Evolutionary conservation across 306 rosid species (phyloP).

Genomic region (Hippophae rhamnoides): DNA sequence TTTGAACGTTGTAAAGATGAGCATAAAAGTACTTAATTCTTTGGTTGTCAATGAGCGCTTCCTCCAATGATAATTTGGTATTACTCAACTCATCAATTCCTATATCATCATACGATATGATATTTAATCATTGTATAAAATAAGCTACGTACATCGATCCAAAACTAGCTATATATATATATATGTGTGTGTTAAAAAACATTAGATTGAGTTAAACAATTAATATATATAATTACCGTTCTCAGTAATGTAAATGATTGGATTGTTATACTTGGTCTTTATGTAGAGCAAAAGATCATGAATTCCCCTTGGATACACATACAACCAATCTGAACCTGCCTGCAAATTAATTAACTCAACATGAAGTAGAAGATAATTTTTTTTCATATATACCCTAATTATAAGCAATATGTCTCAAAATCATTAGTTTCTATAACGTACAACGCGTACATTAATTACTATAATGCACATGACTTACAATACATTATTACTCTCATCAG

Average conservation of each 20-base stretch:
- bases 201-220: too few species aligned
- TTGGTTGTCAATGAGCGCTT: constrained; percentile 16
- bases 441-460: too few species aligned
- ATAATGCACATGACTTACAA: too few species aligned
- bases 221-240: constrained; percentile 29
- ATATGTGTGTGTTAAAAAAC: too few species aligned
- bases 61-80: constrained; percentile 12
- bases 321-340: constrained; percentile 26
- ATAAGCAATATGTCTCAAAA: too few species aligned
- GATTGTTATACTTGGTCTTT: constrained; percentile 24
- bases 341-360: neutral
- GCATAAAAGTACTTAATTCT: constrained; percentile 19
- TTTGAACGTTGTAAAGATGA: constrained; percentile 16
- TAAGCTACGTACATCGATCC: too few species aligned
- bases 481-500: too few species aligned
- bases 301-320: constrained; percentile 23
- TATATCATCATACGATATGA: neutral
- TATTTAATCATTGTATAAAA: too few species aligned
- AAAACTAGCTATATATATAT: neutral
- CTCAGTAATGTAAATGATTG: constrained; percentile 28
- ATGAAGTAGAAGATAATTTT: neutral
- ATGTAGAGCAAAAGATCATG: constrained; percentile 21
- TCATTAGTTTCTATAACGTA: too few species aligned
- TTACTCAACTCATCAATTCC: constrained; percentile 20
- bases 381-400: too few species aligned